Conservation (phyloP, 805 yeast genomes). For the Isabelozyma heimii region DNA sequence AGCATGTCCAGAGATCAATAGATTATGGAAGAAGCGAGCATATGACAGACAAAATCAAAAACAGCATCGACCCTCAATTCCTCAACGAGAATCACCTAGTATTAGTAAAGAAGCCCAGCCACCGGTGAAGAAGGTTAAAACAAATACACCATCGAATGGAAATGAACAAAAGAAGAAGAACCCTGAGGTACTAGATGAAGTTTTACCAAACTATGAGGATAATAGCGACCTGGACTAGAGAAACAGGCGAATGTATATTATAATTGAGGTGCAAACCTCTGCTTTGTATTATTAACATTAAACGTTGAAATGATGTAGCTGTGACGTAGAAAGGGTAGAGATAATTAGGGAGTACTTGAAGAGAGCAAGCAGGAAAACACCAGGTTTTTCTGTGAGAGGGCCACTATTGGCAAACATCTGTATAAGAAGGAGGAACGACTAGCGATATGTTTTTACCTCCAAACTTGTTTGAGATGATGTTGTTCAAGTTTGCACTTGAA, state of each 20-base stretch:
- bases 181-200: conserved; percentile 22
- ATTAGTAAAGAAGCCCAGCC: background rate
- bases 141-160: background rate
- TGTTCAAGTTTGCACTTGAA: background rate
- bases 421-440: background rate
- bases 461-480: background rate
- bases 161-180: conserved; percentile 4
- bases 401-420: background rate
- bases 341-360: too few species aligned
- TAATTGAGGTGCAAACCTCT: background rate
- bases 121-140: conserved; percentile 1
- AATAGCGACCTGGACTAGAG: conserved; percentile 26
- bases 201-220: conserved; percentile 39
- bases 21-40: conserved; percentile 62
- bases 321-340: too few species aligned
- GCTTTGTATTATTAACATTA: background rate
- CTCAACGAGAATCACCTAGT: background rate
- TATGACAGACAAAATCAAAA: conserved; percentile 26
- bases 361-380: background rate
- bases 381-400: too few species aligned
- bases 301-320: background rate
- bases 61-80: conserved; percentile 3
- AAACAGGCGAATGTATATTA: background rate
- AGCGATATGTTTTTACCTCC: background rate
- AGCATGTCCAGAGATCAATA: conserved; percentile 54